phyloP scores from a whole-genome alignment of 768 basidiomycete species.

The Kwoniella mangroviensis region DNA sequence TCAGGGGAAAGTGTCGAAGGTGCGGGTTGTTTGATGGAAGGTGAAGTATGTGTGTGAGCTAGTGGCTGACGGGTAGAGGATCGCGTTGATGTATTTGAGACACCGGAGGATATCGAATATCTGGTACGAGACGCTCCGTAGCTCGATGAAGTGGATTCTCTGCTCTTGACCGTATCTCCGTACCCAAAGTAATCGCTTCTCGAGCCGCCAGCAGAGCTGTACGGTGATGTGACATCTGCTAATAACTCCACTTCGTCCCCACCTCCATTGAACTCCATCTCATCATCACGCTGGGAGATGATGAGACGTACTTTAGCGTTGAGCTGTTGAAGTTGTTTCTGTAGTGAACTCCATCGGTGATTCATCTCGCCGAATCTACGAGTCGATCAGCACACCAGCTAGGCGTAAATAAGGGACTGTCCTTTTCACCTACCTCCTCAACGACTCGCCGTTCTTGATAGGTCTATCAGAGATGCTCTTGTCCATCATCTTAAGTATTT shows the following conservation, averaged over 20 bases:
- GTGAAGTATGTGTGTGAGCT: slow-evolving; percentile 4
- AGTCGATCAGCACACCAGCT: slow-evolving; percentile 1
- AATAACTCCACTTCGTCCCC: slow-evolving; percentile 31
- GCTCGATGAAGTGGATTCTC: slow-evolving; percentile 20
- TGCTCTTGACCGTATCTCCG: slow-evolving; percentile 3
- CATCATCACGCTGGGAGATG: slow-evolving; percentile 20
- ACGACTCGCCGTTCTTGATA: slow-evolving; percentile 94
- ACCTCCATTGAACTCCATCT: neutral
- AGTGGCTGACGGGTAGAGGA: slow-evolving; percentile 7
- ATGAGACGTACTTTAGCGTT: slow-evolving; percentile 80
- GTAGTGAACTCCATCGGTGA: slow-evolving; percentile 78
- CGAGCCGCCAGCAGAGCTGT: slow-evolving; percentile 15
- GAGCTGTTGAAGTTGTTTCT: slow-evolving; percentile 77
- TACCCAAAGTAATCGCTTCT: slow-evolving; percentile 22
- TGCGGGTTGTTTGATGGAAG: slow-evolving; percentile 13
- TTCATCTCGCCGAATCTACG: slow-evolving; percentile 77
- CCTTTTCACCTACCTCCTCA: slow-evolving; percentile 63
- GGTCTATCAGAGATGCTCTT: slow-evolving; percentile 91
- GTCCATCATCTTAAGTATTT: slow-evolving; percentile 90
- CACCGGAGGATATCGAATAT: slow-evolving; percentile 27
- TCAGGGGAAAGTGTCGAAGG: slow-evolving; percentile 17
- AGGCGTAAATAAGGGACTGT: neutral
- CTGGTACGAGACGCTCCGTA: slow-evolving; percentile 10
- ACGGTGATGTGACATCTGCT: slow-evolving; percentile 16
- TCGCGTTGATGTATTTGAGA: slow-evolving; percentile 24